phyloP scores from a whole-genome alignment of 73 alveolate species.

The Tetrahymena borealis region DNA sequence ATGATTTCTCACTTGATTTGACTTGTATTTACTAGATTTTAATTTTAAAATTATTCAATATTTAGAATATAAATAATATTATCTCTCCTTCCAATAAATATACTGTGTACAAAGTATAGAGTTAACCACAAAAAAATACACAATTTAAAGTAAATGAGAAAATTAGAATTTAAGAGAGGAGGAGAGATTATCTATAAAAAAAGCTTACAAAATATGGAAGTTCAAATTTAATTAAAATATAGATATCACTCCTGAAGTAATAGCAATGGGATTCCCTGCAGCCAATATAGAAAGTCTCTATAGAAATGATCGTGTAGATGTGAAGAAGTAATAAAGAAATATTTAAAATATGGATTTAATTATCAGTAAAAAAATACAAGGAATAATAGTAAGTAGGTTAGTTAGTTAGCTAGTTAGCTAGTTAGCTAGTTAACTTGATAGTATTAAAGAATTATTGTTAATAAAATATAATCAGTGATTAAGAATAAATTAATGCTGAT shows the following conservation, averaged over 20 bases:
- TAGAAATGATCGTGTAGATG: constrained; percentile 66
- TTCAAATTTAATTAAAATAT: not conserved
- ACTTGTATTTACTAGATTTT: constrained; percentile 25
- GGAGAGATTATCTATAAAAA: not conserved
- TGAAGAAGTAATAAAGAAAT: not conserved
- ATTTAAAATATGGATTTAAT: not conserved
- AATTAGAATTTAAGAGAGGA: too few species aligned
- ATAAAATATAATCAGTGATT: too few species aligned
- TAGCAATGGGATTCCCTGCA: constrained; percentile 95
- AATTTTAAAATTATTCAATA: not conserved
- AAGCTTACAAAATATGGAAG: not conserved
- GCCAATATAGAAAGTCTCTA: constrained; percentile 65
- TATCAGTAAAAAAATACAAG: not conserved
- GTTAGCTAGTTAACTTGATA: too few species aligned
- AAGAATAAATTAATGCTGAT: too few species aligned
- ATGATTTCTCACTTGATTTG: constrained; percentile 72
- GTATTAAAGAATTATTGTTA: too few species aligned
- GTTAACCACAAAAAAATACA: too few species aligned
- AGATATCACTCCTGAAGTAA: constrained; percentile 69
- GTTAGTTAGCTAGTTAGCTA: too few species aligned
- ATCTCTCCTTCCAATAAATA: too few species aligned
- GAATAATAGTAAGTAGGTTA: too few species aligned
- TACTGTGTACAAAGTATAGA: too few species aligned
- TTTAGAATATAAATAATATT: too few species aligned
- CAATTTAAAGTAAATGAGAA: too few species aligned